A percentile compares a stretch with the other conserved stretches of the same genome.
Conservation (phyloP, 345 rosid species). For the Aquilaria yunnanensis region DNA sequence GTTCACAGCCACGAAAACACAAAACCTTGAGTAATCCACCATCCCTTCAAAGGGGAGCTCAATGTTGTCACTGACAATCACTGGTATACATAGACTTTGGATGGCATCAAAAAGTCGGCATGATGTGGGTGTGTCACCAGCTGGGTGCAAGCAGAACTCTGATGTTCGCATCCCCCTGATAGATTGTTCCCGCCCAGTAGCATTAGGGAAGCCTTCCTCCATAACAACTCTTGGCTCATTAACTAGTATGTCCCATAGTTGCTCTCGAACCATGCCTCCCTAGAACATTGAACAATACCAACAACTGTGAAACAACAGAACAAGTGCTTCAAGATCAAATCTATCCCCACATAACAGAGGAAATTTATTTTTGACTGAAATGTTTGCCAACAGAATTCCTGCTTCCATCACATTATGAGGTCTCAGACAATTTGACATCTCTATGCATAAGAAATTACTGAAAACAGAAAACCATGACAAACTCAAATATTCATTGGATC, state of each 20-base stretch:
- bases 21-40: conserved; percentile 65
- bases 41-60: conserved; percentile 95
- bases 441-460: too few relatives aligned
- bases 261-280: conserved; percentile 87
- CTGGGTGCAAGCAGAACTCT: conserved; percentile 95
- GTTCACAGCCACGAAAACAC: conserved; percentile 59
- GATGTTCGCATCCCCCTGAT: conserved; percentile 86
- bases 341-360: not conserved
- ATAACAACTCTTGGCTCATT: conserved; percentile 47
- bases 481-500: too few relatives aligned
- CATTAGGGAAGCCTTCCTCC: conserved; percentile 99
- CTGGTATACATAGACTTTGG: conserved; percentile 92
- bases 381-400: too few relatives aligned
- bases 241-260: conserved; percentile 77
- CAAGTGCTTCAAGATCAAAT: not conserved
- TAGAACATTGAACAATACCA: conserved; percentile 12
- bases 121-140: conserved; percentile 96
- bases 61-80: conserved; percentile 74
- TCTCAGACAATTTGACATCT: too few relatives aligned
- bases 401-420: too few relatives aligned
- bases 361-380: too few relatives aligned
- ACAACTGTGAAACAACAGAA: not conserved
- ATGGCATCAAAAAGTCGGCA: conserved; percentile 96
- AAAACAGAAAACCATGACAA: too few relatives aligned
- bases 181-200: conserved; percentile 86